Evolutionary conservation across 2,329 filamentous ascomycete genomes (phyloP).

Genomic region (Aspergillus quadrilineatus): DNA sequence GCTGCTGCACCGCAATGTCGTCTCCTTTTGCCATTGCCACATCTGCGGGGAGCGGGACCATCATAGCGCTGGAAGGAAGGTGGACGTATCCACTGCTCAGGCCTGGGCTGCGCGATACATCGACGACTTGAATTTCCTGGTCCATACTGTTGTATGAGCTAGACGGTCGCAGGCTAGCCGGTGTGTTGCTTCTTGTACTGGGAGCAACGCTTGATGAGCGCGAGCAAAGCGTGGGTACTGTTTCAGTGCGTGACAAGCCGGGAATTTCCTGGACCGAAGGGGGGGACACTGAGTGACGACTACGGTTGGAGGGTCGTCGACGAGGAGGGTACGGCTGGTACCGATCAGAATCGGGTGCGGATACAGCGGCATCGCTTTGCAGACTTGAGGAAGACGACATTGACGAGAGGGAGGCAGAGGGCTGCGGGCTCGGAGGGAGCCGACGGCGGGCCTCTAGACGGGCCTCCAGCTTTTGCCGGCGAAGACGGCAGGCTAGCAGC

Average conservation of each 20-base stretch:
- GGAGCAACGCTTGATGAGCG: conserved; percentile 46
- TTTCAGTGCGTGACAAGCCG: conserved; percentile 42
- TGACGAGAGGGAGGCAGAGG: conserved; percentile 24
- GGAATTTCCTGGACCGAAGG: conserved; percentile 47
- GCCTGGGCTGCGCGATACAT: conserved; percentile 35
- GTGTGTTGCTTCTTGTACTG: conserved; percentile 43
- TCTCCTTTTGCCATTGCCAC: conserved; percentile 36
- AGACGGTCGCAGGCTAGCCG: conserved; percentile 42
- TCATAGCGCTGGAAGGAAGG: conserved; percentile 22
- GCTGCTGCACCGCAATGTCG: conserved; percentile 35
- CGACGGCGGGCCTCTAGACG: conserved; percentile 29
- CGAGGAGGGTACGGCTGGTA: conserved; percentile 37
- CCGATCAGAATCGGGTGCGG: conserved; percentile 34
- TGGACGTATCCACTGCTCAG: conserved; percentile 38
- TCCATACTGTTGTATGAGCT: conserved; percentile 36
- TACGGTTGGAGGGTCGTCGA: conserved; percentile 32
- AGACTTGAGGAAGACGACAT: conserved; percentile 18
- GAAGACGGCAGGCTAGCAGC: conserved; percentile 36
- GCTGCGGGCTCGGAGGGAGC: conserved; percentile 30
- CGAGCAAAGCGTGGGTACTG: conserved; percentile 42
- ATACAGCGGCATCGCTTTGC: conserved; percentile 24
- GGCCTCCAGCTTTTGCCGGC: conserved; percentile 37
- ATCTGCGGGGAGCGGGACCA: not conserved
- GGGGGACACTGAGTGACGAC: conserved; percentile 42
- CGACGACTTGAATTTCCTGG: conserved; percentile 32